Base-by-base conservation (phyloP, 768 basidiomycete species). In the Xerocomus potaroensis region DNA sequence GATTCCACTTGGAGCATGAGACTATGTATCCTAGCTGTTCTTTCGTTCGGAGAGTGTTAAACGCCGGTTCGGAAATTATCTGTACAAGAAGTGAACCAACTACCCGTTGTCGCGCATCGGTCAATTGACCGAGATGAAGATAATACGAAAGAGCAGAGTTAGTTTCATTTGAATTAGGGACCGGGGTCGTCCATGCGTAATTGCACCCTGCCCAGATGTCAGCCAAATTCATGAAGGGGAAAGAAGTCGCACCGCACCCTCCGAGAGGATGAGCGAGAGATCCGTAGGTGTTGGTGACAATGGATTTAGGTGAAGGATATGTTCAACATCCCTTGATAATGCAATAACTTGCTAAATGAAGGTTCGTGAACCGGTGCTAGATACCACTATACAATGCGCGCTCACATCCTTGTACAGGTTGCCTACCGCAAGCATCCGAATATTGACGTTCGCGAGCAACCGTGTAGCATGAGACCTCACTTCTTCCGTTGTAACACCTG, bases 11-110 rank as follows among this genome's bases (percentile, higher is more conserved):
- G 1, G 72, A 71, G 53, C 79, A 83, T 8, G 74, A 78, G 29
- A 96, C 94, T 34, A 96, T 76, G 64, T 99, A 99, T 5, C 96
- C 96, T 1, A 99, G 76, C 65, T 99, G 96, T 61, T 98, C 91
- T 62, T 91, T 84, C 4, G 94, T 97, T 23, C 96, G 84, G 24
- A 99, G 77, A 19, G 83, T 72, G 61, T 95, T 84, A 69, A 98
- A 99, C 9, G 87, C 79, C 1, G 94, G 95, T 57, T 99, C 96
- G n/a, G 77, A 72, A 30, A 94, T 74, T 47, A 98, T 87, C 56
- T 94, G 91, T 0, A 76, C 76, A 19, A 97, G 80, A 12, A 99
- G 75, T 2, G 81, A 69, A 19, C 84, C 75, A 2, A 75, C 73
- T 21, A 88, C 83, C 4, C 93, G 83, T 10, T 79, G 69, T 16